These are phyloP conservation scores for Fusarium heterosporum DNA, from an alignment of 2,329 filamentous ascomycete species.

Conservation along the genomic window DNA sequence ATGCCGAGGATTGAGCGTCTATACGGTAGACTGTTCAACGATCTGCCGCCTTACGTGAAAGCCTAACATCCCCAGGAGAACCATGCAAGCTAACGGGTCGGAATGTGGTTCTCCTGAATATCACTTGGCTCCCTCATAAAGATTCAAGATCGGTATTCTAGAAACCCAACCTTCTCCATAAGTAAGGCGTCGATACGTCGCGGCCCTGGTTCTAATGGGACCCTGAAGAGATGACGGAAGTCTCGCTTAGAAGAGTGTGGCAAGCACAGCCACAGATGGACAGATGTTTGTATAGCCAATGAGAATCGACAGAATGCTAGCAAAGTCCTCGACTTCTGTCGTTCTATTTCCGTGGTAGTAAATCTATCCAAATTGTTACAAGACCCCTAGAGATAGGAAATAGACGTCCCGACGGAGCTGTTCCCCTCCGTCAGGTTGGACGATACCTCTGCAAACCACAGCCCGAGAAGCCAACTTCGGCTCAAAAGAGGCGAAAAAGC, in stretches of 20 bases:
- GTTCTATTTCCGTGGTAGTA: slow-evolving; percentile 27
- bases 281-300: slow-evolving; percentile 21
- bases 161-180: slow-evolving; percentile 14
- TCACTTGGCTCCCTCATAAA: slow-evolving; percentile 37
- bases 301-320: not conserved
- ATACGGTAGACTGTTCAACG: slow-evolving; percentile 1
- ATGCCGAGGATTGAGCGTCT: slow-evolving; percentile 14
- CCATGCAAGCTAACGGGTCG: slow-evolving; percentile 18
- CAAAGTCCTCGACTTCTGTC: slow-evolving; percentile 11
- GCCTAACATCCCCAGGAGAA: slow-evolving; percentile 13
- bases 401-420: slow-evolving; percentile 21
- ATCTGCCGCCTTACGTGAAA: slow-evolving; percentile 13
- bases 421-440: slow-evolving; percentile 11
- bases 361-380: slow-evolving; percentile 23
- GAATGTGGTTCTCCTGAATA: slow-evolving; percentile 21
- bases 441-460: slow-evolving; percentile 24
- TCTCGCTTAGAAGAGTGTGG: slow-evolving; percentile 38
- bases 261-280: slow-evolving; percentile 44
- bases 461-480: not conserved
- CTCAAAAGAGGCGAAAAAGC: slow-evolving; percentile 16
- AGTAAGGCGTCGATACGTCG: slow-evolving; percentile 17
- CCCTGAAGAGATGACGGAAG: slow-evolving; percentile 32
- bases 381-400: slow-evolving; percentile 19
- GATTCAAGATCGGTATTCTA: slow-evolving; percentile 9
- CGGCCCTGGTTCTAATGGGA: slow-evolving; percentile 13